These are phyloP conservation scores for Leccinum imitatum DNA, from an alignment of 768 basidiomycete genomes.

Conservation along the genomic window DNA sequence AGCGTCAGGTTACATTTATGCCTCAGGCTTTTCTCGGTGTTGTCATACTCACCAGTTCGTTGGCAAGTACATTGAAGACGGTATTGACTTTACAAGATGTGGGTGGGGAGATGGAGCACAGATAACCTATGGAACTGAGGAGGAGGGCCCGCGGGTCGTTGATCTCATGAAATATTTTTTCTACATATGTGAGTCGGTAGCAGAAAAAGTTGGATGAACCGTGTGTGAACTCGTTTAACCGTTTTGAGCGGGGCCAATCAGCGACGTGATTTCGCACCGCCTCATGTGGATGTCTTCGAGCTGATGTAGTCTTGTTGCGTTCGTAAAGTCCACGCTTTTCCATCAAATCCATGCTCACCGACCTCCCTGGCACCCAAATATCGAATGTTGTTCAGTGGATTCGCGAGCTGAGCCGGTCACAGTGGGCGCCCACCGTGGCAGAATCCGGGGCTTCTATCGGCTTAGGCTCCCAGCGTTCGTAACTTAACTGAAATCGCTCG, in stretches of 20 bases:
- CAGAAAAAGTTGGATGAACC: not conserved
- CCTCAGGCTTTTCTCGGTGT: not conserved
- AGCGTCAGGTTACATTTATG: not conserved
- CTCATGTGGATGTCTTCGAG: slow-evolving; percentile 20
- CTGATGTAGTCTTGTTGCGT: slow-evolving; percentile 18
- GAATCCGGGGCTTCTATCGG: slow-evolving; percentile 34
- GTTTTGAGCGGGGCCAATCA: slow-evolving; percentile 25
- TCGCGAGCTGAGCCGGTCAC: slow-evolving; percentile 4
- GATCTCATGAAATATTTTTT: not conserved
- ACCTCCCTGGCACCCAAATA: slow-evolving; percentile 3
- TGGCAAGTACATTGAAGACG: no score
- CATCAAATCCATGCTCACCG: not conserved
- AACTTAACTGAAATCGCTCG: slow-evolving; percentile 14
- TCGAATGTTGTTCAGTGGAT: slow-evolving; percentile 3
- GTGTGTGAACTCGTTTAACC: not conserved
- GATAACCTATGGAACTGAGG: no score
- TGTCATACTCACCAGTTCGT: not conserved
- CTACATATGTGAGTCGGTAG: not conserved
- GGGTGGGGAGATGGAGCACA: no score
- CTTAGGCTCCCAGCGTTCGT: slow-evolving; percentile 18
- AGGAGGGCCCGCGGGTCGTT: no score
- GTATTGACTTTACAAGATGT: no score
- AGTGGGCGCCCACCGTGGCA: slow-evolving; percentile 34
- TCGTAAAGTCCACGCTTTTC: not conserved
- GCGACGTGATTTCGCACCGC: slow-evolving; percentile 26